Evolutionary conservation across 257 asterid species (phyloP).

Genomic region (Pogostemon cablin): DNA sequence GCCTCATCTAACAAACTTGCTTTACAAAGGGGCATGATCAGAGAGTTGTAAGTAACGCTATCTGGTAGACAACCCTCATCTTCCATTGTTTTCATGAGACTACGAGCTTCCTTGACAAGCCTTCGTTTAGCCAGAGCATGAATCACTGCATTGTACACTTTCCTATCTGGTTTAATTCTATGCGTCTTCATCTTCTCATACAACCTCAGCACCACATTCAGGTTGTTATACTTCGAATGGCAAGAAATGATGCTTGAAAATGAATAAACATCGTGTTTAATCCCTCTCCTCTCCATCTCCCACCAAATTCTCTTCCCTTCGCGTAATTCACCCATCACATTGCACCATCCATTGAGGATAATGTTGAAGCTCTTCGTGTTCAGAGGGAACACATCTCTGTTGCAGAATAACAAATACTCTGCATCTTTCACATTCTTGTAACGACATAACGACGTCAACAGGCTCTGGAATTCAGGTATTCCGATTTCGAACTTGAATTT

Average conservation of each 20-base stretch:
- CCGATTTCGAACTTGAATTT: slow-evolving; percentile 63
- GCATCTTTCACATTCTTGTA: slow-evolving; percentile 88
- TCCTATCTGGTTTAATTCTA: slow-evolving; percentile 64
- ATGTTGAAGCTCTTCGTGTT: slow-evolving; percentile 83
- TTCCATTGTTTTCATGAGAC: slow-evolving; percentile 72
- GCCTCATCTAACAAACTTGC: slow-evolving; percentile 54
- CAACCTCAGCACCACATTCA: slow-evolving; percentile 54
- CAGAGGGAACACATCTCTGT: slow-evolving; percentile 55
- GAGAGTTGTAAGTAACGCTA: slow-evolving; percentile 69
- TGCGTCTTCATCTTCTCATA: slow-evolving; percentile 68
- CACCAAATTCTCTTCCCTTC: slow-evolving; percentile 84
- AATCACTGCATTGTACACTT: slow-evolving; percentile 84
- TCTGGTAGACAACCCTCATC: slow-evolving; percentile 59
- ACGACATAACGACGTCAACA: slow-evolving; percentile 76
- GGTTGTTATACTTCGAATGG: slow-evolving; percentile 59
- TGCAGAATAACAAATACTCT: slow-evolving; percentile 80
- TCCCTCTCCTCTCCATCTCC: slow-evolving; percentile 74
- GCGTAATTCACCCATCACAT: slow-evolving; percentile 54
- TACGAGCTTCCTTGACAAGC: slow-evolving; percentile 70
- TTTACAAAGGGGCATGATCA: slow-evolving; percentile 84
- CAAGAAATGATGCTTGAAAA: slow-evolving; percentile 69
- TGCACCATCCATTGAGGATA: slow-evolving; percentile 90
- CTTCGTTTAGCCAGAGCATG: slow-evolving; percentile 77
- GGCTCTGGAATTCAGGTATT: slow-evolving; percentile 68
- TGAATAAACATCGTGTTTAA: slow-evolving; percentile 36